Evolutionary conservation across 768 basidiomycete genomes (phyloP).

Genomic region (Boletellus emodensis): DNA sequence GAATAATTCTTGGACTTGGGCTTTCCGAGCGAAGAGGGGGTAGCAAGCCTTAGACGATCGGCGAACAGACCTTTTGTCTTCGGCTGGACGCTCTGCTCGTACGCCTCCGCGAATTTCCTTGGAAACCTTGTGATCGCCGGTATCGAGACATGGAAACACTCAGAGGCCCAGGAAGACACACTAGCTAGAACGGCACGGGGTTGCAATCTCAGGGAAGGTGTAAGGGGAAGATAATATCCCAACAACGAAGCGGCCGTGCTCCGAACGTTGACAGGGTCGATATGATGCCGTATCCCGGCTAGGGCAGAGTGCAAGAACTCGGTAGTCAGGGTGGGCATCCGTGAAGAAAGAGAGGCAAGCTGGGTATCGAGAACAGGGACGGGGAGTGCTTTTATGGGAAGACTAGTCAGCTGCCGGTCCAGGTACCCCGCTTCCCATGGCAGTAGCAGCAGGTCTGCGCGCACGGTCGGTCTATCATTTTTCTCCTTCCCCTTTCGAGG

Average conservation of each 20-base stretch:
- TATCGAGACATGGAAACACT: conserved; percentile 20
- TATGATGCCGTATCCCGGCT: conserved; percentile 26
- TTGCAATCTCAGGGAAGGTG: conserved; percentile 43
- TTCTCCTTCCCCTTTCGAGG: neutral
- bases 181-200: conserved; percentile 49
- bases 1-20: conserved; percentile 24
- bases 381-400: conserved; percentile 66
- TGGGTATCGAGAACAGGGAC: conserved; percentile 10
- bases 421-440: conserved; percentile 77
- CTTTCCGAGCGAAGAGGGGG: conserved; percentile 16
- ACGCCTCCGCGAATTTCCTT: conserved; percentile 21
- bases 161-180: conserved; percentile 54
- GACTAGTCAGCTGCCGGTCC: conserved; percentile 52
- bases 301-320: conserved; percentile 28
- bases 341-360: conserved; percentile 11
- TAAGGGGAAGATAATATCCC: conserved; percentile 65
- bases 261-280: conserved; percentile 50
- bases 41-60: conserved; percentile 16
- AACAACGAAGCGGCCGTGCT: conserved; percentile 64
- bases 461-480: conserved; percentile 27
- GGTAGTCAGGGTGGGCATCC: conserved; percentile 9
- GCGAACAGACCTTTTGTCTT: conserved; percentile 22
- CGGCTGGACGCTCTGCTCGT: conserved; percentile 9
- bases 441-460: conserved; percentile 72
- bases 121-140: conserved; percentile 17